Base-by-base conservation (phyloP, 2,329 filamentous ascomycete genomes). In the Myrmaecium sp. region DNA sequence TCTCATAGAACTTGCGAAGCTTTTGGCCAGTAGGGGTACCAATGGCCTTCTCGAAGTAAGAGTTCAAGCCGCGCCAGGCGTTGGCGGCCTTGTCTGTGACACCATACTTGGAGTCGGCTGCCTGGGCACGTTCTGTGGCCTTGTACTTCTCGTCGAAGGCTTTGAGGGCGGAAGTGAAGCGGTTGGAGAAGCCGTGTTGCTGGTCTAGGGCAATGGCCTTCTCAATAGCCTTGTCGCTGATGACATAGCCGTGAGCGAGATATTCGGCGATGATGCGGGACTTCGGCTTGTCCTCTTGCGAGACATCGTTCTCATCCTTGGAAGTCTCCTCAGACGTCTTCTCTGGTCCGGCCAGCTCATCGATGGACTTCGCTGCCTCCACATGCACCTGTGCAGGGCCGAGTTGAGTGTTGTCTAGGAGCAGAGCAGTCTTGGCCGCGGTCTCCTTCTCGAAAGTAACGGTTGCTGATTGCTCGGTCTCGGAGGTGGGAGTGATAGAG, bases 391-490 rank as follows among this genome's bases (percentile, higher is more conserved):
- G 60, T 30, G 66, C 62, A 25, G 64, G 55, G 36, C 84, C 84
- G 26, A 98, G 77, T 57, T 92, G 79, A 28, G 89, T 98, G 64
- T 93, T 91, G 60, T 95, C 86, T 37, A 98, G 74, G 32, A 98
- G 78, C 21, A 94, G 78, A 14, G 89, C 89, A 13, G 89, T 98
- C 65, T 93, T 94, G 33, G 86, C 84, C 26, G 89, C 89, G 9
- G 86, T 91, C 52, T 86, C 74, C 63, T 94, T 94, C 58, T 95
- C 89, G 47, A 98, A 98, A 27, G 74, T 84, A 36, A 98, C 84
- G n/a, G 75, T 79, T 31, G 89, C 89, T 26, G 74, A 74, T 58
- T 94, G 82, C 39, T 68, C 63, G 38, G 74, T 66, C 44, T 70
- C 70, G 28, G 57, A 33, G 20, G 54, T 61, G 26, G 73, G 57